Percentiles rank a stretch among this genome's conserved stretches.
Conservation (phyloP, 495 filamentous ascomycete genomes). For the Xylaria nigripes region DNA sequence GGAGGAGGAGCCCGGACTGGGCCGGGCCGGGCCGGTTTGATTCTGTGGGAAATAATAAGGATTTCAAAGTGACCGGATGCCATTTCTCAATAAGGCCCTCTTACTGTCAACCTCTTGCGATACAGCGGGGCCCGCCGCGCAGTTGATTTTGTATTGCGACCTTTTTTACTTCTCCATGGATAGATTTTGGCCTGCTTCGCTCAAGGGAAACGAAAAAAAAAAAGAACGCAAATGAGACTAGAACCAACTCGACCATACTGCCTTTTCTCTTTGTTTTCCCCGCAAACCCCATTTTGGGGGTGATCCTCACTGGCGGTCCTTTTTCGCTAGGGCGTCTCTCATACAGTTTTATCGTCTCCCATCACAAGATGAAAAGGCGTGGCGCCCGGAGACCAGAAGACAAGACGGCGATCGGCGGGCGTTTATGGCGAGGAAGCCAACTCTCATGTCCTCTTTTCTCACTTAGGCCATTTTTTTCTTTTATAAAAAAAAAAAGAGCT, state of each 20-base stretch:
- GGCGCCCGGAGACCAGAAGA: neutral
- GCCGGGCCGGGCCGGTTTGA: slow-evolving; percentile 26
- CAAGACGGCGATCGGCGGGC: neutral
- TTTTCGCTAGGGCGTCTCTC: neutral
- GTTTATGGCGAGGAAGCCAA: slow-evolving; percentile 1
- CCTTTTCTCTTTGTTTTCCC: neutral
- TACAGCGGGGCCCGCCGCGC: neutral
- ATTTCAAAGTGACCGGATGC: neutral
- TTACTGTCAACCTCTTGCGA: neutral
- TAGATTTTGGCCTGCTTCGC: slow-evolving; percentile 4
- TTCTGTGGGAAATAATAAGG: neutral
- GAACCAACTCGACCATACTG: slow-evolving; percentile 1
- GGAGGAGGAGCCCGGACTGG: slow-evolving; percentile 5
- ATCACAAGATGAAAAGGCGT: neutral
- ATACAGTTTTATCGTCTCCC: neutral
- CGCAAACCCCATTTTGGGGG: neutral
- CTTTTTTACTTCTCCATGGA: neutral
- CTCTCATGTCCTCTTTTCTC: neutral
- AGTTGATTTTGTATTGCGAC: neutral
- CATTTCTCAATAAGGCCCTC: neutral
- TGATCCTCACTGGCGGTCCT: neutral
- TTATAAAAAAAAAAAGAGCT: slow-evolving; percentile 4
- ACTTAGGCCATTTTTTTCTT: neutral
- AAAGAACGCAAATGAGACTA: neutral
- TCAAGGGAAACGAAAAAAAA: neutral